Conservation (phyloP, 2,329 filamentous ascomycete species). For the Neospermospora avenae region DNA sequence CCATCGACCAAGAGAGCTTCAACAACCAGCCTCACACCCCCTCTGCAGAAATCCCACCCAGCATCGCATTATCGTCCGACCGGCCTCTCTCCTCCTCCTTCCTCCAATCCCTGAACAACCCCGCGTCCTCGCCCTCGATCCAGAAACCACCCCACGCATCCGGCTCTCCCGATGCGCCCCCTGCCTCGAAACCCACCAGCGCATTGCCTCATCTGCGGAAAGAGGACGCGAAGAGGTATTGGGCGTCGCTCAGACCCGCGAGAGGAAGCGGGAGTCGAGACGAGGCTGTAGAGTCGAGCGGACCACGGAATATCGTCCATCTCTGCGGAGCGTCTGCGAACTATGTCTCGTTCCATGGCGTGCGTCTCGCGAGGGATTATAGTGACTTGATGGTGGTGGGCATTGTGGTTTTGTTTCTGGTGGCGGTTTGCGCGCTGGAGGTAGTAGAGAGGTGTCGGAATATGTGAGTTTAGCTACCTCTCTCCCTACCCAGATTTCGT, state of each 20-base stretch:
- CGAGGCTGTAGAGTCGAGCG: background rate
- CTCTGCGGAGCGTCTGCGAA: background rate
- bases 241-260: slow-evolving; percentile 14
- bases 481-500: too few relatives aligned
- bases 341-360: slow-evolving; percentile 9
- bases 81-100: slow-evolving; percentile 25
- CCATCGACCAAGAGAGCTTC: slow-evolving; percentile 17
- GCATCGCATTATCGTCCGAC: slow-evolving; percentile 24
- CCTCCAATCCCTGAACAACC: slow-evolving; percentile 26
- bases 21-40: slow-evolving; percentile 30
- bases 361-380: slow-evolving; percentile 21
- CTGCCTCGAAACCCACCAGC: slow-evolving; percentile 26
- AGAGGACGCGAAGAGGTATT: slow-evolving; percentile 27
- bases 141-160: slow-evolving; percentile 9
- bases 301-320: background rate
- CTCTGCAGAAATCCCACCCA: slow-evolving; percentile 17
- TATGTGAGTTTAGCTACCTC: slow-evolving; percentile 25
- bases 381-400: slow-evolving; percentile 32
- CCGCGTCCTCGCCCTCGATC: slow-evolving; percentile 3
- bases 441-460: slow-evolving; percentile 22
- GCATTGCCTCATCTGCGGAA: slow-evolving; percentile 24
- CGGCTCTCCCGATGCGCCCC: background rate
- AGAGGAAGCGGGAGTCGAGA: background rate
- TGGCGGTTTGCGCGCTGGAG: slow-evolving; percentile 27
- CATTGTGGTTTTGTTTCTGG: slow-evolving; percentile 30